Evolutionary conservation across 805 yeast species (phyloP).

Genomic region (Scheffersomyces stipitis): DNA sequence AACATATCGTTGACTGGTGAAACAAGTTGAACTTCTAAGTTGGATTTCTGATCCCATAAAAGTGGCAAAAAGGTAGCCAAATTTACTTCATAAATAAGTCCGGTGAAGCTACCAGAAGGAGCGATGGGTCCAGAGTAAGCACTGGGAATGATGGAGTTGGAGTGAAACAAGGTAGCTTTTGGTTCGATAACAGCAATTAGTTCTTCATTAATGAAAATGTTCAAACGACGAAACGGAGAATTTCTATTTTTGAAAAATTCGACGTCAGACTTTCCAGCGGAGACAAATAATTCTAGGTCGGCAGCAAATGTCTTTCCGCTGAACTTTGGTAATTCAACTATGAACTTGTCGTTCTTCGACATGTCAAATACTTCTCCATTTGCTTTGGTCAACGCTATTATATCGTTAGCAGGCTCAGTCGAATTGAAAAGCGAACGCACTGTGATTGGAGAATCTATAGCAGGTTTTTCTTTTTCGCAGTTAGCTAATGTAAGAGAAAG

Average conservation of each 20-base stretch:
- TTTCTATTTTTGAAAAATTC: constrained; percentile 17
- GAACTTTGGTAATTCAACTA: too few relatives aligned
- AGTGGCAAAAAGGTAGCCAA: constrained; percentile 25
- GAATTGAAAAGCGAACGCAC: constrained; percentile 15
- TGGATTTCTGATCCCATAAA: constrained; percentile 22
- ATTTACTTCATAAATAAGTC: constrained; percentile 25
- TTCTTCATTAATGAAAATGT: constrained; percentile 19
- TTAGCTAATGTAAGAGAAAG: constrained; percentile 19
- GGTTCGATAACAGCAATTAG: constrained; percentile 24
- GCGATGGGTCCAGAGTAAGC: constrained; percentile 23
- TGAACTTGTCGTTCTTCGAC: too few relatives aligned
- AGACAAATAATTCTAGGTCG: constrained; percentile 22
- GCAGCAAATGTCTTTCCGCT: constrained; percentile 25
- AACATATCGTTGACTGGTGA: constrained; percentile 20
- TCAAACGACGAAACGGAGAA: constrained; percentile 26
- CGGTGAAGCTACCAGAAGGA: constrained; percentile 24
- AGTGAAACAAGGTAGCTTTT: constrained; percentile 26
- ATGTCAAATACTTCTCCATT: constrained; percentile 16
- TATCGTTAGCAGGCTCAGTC: constrained; percentile 20
- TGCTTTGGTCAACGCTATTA: constrained; percentile 20
- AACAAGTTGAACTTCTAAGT: constrained; percentile 22
- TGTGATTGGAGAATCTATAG: too few relatives aligned
- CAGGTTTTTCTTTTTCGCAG: constrained; percentile 5
- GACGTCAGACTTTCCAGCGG: constrained; percentile 26
- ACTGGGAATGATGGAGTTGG: constrained; percentile 16